Evolutionary conservation across 805 yeast genomes (phyloP).

Genomic region (Hanseniaspora valbyensis): DNA sequence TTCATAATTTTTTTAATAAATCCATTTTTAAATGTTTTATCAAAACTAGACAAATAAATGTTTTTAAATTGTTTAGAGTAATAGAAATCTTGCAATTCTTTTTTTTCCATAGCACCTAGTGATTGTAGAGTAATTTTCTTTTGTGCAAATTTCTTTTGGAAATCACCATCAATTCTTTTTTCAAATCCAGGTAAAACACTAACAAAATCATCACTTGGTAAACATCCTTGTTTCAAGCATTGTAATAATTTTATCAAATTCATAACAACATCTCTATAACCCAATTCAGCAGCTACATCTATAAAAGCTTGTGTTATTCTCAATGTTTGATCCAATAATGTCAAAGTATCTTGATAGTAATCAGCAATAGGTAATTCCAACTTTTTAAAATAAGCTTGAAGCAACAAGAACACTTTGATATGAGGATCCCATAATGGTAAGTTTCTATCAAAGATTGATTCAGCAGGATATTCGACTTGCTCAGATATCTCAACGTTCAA

Average conservation of each 20-base stretch:
- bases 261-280: slow-evolving; percentile 52
- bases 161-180: slow-evolving; percentile 23
- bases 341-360: slow-evolving; percentile 83
- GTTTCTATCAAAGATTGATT: slow-evolving; percentile 47
- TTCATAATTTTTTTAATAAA: slow-evolving; percentile 44
- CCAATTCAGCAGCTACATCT: slow-evolving; percentile 79
- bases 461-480: slow-evolving; percentile 53
- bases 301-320: slow-evolving; percentile 89
- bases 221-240: slow-evolving; percentile 75
- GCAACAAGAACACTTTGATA: slow-evolving; percentile 62
- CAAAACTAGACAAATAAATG: slow-evolving; percentile 32
- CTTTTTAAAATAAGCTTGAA: slow-evolving; percentile 78
- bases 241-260: slow-evolving; percentile 63
- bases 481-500: slow-evolving; percentile 75
- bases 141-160: slow-evolving; percentile 18
- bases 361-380: slow-evolving; percentile 86
- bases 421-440: slow-evolving; percentile 74
- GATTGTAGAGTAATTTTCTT: slow-evolving; percentile 18
- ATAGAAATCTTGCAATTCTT: slow-evolving; percentile 23
- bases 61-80: slow-evolving; percentile 15
- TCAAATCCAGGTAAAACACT: slow-evolving; percentile 32
- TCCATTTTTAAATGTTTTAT: slow-evolving; percentile 33
- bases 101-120: slow-evolving; percentile 36
- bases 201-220: slow-evolving; percentile 73
- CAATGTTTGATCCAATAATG: slow-evolving; percentile 85